phyloP scores from a whole-genome alignment of 306 rosid genomes.

The Hippophae tibetana region DNA sequence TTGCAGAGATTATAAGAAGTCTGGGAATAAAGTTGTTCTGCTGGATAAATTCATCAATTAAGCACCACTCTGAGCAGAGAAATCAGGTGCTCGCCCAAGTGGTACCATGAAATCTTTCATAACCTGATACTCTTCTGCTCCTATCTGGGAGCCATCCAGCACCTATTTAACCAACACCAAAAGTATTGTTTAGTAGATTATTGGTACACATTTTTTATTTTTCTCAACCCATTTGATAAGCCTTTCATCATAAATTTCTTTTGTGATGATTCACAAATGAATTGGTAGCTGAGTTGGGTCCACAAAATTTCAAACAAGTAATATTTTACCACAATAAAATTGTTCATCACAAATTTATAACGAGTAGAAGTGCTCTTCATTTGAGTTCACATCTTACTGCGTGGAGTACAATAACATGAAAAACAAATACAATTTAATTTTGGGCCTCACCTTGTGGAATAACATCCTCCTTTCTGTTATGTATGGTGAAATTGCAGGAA shows the following conservation, averaged over 20 bases:
- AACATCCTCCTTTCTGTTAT: conserved; percentile 50
- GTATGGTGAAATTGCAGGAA: conserved; percentile 57
- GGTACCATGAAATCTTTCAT: conserved; percentile 73
- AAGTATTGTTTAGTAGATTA: conserved; percentile 3
- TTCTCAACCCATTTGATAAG: too few species aligned
- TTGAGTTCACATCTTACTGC: not conserved
- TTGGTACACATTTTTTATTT: too few species aligned
- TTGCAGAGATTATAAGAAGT: not conserved
- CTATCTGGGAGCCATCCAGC: conserved; percentile 52
- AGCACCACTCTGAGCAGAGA: conserved; percentile 71
- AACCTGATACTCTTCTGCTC: conserved; percentile 57
- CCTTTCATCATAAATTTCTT: too few species aligned
- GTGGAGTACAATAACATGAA: not conserved
- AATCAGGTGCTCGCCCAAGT: conserved; percentile 68
- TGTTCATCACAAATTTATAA: too few species aligned
- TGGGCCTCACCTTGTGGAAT: conserved; percentile 52
- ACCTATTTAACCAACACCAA: conserved; percentile 45
- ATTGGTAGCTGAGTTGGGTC: too few species aligned
- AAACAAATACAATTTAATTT: not conserved
- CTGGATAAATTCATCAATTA: conserved; percentile 18
- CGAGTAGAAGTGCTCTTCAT: too few species aligned
- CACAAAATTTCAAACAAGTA: too few species aligned
- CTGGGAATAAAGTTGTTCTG: not conserved
- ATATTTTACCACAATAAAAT: too few species aligned
- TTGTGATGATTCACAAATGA: too few species aligned